Evolutionary conservation across 179 eudicot species (phyloP).

Genomic region (Silene noctiflora): DNA sequence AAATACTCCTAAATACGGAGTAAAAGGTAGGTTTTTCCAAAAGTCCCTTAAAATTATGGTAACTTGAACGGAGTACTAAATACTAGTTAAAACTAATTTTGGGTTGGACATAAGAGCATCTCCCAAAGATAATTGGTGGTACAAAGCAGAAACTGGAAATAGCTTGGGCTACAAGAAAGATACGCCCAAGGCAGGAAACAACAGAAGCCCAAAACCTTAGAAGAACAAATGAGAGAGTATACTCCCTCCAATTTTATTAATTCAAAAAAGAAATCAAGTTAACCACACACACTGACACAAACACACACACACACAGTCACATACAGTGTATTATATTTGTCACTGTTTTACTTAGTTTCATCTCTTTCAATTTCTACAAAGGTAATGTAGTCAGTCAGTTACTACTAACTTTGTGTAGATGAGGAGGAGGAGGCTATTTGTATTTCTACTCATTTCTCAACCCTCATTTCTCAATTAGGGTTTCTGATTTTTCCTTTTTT

Average conservation of each 20-base stretch:
- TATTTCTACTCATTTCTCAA: neutral
- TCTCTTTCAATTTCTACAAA: neutral
- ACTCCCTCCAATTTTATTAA: conserved; percentile 19
- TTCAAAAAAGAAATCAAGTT: conserved; percentile 5
- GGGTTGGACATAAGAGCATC: too few species aligned
- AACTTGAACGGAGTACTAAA: too few species aligned
- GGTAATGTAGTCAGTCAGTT: neutral
- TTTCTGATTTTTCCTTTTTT: conserved; percentile 20
- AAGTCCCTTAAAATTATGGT: too few species aligned
- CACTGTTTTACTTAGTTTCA: neutral
- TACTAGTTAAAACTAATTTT: too few species aligned
- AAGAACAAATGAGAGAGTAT: neutral
- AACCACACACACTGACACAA: neutral
- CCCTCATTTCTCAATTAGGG: conserved; percentile 21
- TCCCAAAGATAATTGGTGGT: too few species aligned
- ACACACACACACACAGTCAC: too few species aligned
- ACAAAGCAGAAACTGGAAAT: neutral
- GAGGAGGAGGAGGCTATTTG: conserved; percentile 4
- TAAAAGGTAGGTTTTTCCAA: too few species aligned
- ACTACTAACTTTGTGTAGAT: too few species aligned
- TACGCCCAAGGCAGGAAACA: neutral
- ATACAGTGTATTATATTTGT: neutral
- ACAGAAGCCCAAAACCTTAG: neutral
- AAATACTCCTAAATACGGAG: too few species aligned
- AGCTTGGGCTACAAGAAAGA: conserved; percentile 2